Conservation (phyloP, 176 grass and related monocot species). For the Paspalum notatum region DNA sequence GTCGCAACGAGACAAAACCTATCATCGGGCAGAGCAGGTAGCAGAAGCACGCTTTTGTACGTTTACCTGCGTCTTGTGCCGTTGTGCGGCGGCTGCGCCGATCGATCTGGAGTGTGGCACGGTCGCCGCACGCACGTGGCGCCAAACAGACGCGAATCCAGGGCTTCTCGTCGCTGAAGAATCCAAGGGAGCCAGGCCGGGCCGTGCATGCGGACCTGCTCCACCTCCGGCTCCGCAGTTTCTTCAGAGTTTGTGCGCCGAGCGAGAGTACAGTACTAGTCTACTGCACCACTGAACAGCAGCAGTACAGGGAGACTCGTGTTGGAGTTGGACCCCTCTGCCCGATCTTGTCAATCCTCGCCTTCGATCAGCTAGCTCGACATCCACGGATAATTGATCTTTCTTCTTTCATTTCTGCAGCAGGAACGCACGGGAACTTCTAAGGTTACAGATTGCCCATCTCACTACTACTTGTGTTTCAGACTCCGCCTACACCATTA, state of each 20-base stretch:
- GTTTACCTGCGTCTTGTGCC: background rate
- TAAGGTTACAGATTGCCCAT: too few relatives aligned
- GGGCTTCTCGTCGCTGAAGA: constrained; percentile 23
- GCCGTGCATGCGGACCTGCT: background rate
- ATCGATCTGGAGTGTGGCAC: background rate
- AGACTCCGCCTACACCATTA: too few relatives aligned
- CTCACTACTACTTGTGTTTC: too few relatives aligned
- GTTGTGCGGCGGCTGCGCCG: background rate
- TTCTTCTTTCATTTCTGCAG: too few relatives aligned
- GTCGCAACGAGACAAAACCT: background rate
- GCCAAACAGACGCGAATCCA: constrained; percentile 19
- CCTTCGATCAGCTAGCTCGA: too few relatives aligned
- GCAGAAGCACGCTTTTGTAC: background rate
- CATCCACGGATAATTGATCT: too few relatives aligned
- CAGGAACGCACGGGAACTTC: too few relatives aligned
- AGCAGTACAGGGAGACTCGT: too few relatives aligned
- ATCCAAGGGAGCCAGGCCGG: background rate
- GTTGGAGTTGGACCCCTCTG: too few relatives aligned
- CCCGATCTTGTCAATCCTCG: too few relatives aligned
- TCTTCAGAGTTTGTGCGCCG: background rate
- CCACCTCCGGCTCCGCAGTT: background rate
- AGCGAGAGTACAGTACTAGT: background rate
- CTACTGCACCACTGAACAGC: too few relatives aligned
- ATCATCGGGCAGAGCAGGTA: background rate
- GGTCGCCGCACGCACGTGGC: constrained; percentile 23